Conservation (phyloP, 768 basidiomycete species). For the Terana coerulea region DNA sequence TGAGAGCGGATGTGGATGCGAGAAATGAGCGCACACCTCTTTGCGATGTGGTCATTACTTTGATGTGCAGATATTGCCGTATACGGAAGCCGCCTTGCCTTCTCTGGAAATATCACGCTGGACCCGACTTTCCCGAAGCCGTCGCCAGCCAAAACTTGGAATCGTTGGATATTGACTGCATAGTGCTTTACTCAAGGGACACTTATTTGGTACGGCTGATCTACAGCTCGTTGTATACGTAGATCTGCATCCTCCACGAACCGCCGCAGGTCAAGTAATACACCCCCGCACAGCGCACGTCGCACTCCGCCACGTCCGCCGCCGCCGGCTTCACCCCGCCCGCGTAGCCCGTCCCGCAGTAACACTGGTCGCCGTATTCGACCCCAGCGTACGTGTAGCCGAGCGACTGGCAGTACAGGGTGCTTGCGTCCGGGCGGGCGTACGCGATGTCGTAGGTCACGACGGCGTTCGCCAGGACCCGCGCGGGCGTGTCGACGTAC, state of each 20-base stretch:
- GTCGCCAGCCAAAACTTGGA: not conserved
- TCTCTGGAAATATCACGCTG: not conserved
- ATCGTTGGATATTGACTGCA: not conserved
- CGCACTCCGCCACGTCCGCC: slow-evolving; percentile 14
- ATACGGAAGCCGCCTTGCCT: not conserved
- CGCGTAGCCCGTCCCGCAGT: slow-evolving; percentile 21
- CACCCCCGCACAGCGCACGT: slow-evolving; percentile 19
- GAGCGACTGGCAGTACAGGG: slow-evolving; percentile 11
- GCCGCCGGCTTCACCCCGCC: slow-evolving; percentile 6
- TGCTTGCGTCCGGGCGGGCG: slow-evolving; percentile 18
- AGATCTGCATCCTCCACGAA: slow-evolving; percentile 20
- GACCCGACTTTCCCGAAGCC: not conserved
- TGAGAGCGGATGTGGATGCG: too few relatives aligned
- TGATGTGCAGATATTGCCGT: not conserved
- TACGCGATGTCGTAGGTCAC: slow-evolving; percentile 7
- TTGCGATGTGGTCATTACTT: not conserved
- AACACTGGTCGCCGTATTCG: slow-evolving; percentile 23
- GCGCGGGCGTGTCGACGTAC: slow-evolving; percentile 18
- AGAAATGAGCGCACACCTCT: not conserved
- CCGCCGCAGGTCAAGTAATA: slow-evolving; percentile 16
- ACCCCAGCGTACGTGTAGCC: slow-evolving; percentile 21
- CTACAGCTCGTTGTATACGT: not conserved
- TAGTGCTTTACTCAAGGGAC: not conserved
- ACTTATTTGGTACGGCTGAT: too few relatives aligned
- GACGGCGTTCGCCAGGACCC: slow-evolving; percentile 16